Conservation (phyloP, 2,329 filamentous ascomycete genomes). For the Cladophialophora carrionii region DNA sequence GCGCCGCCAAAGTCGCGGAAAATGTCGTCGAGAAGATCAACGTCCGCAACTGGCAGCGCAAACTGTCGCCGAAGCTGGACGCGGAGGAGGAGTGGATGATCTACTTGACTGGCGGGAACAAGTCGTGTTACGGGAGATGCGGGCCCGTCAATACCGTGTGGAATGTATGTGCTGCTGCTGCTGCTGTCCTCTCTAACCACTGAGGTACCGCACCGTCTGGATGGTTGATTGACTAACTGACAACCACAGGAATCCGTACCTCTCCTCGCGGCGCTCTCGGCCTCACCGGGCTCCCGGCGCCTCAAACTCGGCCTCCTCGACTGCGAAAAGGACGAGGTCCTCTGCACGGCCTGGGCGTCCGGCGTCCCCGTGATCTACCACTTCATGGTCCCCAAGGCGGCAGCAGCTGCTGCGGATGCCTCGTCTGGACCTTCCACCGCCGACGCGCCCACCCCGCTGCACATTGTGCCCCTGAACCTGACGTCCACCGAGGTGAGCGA, state of each 20-base stretch:
- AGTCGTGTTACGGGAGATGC: constrained; percentile 66
- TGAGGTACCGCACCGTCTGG: too few relatives aligned
- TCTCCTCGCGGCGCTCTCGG: constrained; percentile 50
- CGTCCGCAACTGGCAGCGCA: constrained; percentile 60
- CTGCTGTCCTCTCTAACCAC: background rate
- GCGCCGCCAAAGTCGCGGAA: constrained; percentile 55
- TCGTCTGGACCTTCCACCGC: constrained; percentile 33
- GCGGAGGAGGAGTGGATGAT: constrained; percentile 61
- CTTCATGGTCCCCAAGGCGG: constrained; percentile 57
- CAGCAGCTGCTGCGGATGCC: background rate
- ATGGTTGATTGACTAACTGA: too few relatives aligned
- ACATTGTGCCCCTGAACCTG: constrained; percentile 60
- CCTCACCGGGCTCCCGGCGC: constrained; percentile 52
- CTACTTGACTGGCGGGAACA: constrained; percentile 66
- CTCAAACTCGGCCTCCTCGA: constrained; percentile 62
- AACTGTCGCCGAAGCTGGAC: constrained; percentile 51
- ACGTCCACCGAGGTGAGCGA: constrained; percentile 61
- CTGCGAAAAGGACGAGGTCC: constrained; percentile 61
- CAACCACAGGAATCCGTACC: constrained; percentile 54
- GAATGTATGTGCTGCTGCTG: constrained; percentile 45
- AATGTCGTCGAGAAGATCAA: constrained; percentile 58
- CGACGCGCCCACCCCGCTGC: constrained; percentile 57
- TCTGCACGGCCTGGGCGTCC: constrained; percentile 65
- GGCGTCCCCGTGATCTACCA: constrained; percentile 61
- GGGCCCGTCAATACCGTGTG: constrained; percentile 57